Conservation (phyloP, 257 asterid genomes). For the Apocynum venetum region DNA sequence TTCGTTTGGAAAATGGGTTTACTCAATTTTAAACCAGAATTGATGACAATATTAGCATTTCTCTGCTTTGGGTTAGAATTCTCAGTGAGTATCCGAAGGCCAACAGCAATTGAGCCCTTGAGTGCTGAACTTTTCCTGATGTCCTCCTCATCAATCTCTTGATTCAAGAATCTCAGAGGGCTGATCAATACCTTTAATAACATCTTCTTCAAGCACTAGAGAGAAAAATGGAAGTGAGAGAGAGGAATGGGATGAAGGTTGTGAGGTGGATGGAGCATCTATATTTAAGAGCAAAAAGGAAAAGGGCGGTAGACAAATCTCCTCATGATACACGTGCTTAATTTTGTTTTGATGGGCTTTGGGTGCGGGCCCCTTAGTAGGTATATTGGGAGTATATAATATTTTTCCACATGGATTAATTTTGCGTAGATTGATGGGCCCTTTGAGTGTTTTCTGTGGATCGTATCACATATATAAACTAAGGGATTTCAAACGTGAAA, state of each 20-base stretch:
- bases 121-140: background rate
- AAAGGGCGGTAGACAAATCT: background rate
- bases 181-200: background rate
- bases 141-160: background rate
- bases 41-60: slow-evolving; percentile 17
- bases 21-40: slow-evolving; percentile 5
- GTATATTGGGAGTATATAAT: too few relatives aligned
- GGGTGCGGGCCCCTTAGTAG: background rate
- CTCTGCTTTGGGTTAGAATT: background rate
- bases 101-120: background rate
- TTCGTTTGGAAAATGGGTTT: slow-evolving; percentile 10
- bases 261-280: background rate
- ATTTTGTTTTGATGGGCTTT: background rate
- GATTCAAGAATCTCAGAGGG: background rate
- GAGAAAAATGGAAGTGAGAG: background rate
- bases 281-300: background rate
- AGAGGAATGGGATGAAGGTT: slow-evolving; percentile 1
- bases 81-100: slow-evolving; percentile 11
- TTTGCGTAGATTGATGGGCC: too few relatives aligned
- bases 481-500: too few relatives aligned
- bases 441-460: too few relatives aligned
- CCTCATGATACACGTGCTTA: background rate
- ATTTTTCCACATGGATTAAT: too few relatives aligned
- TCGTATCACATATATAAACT: too few relatives aligned
- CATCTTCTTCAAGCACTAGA: background rate